Base-by-base conservation (phyloP, 2,329 filamentous ascomycete species). In the Hysterium pulicare region DNA sequence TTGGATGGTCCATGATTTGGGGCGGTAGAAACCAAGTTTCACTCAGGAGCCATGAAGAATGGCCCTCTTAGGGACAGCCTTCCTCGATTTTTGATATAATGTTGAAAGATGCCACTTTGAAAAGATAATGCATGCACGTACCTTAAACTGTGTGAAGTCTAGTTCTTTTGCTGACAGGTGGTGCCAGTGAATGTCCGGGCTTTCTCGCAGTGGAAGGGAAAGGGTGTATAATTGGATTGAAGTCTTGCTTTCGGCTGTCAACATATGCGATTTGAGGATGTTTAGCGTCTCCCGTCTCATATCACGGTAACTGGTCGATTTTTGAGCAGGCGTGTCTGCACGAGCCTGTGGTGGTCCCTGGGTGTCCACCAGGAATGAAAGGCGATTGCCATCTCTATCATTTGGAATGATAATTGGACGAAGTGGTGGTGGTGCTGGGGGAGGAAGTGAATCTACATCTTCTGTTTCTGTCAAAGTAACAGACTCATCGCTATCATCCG, bases 131-230 rank as follows among this genome's bases (percentile, higher is more conserved):
- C n/a, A n/a, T n/a, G n/a, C 21, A 37, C 34, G 21, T n/a, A 53
- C 46, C 38, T 46, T 55, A 44, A 62, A 66, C 20, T 48, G 48
- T 2, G 37, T 38, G 38, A 58, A 61, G 38, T 61, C 55, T 15
- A 63, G 41, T 10, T 47, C 38, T 5, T 46, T 39, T 2, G 42
- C 52, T 24, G 49, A 43, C 7, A 64, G 32, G 36, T 64, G 60
- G 39, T 53, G 48, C 62, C 61, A 66, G 6, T 53, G 50, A 2
- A 56, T 42, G n/a, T 30, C 33, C 3, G 55, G 40, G 21, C 40
- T 48, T 4, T 22, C 41, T 33, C 1, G 46, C 40, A 1, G 34
- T 33, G 30, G 35, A 5, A 21, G 46, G 57, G 34, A 44, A 26
- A 64, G 32, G 1, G 42, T 47, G 40, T 57, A 33, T 0, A 66